Evolutionary conservation across 2,329 filamentous ascomycete species (phyloP).

Genomic region (Basipetospora chlamydospora): DNA sequence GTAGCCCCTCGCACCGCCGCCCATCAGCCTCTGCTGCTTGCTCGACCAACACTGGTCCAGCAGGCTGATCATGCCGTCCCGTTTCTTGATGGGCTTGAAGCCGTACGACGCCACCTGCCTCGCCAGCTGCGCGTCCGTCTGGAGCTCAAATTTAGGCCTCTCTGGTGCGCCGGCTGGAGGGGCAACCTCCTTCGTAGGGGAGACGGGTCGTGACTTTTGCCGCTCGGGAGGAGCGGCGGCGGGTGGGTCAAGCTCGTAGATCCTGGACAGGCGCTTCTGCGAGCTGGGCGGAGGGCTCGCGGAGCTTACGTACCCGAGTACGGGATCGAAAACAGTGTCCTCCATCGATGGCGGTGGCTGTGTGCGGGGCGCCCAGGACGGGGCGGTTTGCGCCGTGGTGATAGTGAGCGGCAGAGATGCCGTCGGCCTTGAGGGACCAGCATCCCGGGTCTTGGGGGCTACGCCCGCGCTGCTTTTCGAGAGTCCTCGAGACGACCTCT

Average conservation of each 20-base stretch:
- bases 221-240: not conserved
- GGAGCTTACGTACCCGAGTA: not conserved
- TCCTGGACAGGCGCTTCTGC: slow-evolving; percentile 1
- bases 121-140: slow-evolving; percentile 47
- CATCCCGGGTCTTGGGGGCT: too few relatives aligned
- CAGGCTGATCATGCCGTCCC: slow-evolving; percentile 54
- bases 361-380: too few relatives aligned
- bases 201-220: not conserved
- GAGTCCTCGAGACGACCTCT: not conserved
- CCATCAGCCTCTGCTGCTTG: slow-evolving; percentile 22
- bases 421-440: too few relatives aligned
- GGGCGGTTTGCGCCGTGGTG: too few relatives aligned
- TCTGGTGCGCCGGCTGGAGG: not conserved
- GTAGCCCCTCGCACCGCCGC: slow-evolving; percentile 9
- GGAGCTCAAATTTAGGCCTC: slow-evolving; percentile 43
- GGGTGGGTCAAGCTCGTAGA: not conserved
- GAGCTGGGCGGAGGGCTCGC: slow-evolving; percentile 1
- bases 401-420: too few relatives aligned
- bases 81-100: slow-evolving; percentile 57
- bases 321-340: not conserved
- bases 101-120: slow-evolving; percentile 49
- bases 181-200: slow-evolving; percentile 2
- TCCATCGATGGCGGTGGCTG: not conserved
- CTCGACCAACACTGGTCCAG: slow-evolving; percentile 58
- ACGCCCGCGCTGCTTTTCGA: too few relatives aligned